These are phyloP conservation scores for Lentinus brumalis DNA, from an alignment of 768 basidiomycete genomes.

Conservation along the genomic window DNA sequence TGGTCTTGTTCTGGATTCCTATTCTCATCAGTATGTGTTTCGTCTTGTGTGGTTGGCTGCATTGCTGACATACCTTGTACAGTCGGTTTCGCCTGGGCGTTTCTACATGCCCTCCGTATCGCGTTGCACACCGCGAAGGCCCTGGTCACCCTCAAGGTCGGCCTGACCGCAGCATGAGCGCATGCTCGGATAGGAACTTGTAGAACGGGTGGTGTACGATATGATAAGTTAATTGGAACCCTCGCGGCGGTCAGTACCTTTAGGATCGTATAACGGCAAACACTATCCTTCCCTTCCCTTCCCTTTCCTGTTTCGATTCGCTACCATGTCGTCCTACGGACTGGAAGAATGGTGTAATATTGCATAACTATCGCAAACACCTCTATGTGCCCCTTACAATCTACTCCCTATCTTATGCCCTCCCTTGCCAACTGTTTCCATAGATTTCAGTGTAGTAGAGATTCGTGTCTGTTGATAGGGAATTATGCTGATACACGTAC, in stretches of 20 bases:
- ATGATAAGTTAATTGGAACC: neutral
- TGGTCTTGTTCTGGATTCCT: slow-evolving; percentile 84
- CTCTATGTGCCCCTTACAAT: too few species aligned
- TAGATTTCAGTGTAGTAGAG: slow-evolving; percentile 12
- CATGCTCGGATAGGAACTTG: neutral
- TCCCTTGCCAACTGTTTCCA: slow-evolving; percentile 7
- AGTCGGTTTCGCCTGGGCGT: slow-evolving; percentile 39
- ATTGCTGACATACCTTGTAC: neutral
- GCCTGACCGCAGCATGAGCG: slow-evolving; percentile 19
- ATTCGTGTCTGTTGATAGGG: neutral
- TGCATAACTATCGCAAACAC: too few species aligned
- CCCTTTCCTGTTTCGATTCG: neutral
- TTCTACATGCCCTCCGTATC: slow-evolving; percentile 31
- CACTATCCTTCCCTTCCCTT: neutral
- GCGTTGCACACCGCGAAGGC: slow-evolving; percentile 30
- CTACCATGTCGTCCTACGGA: too few species aligned
- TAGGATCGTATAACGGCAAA: slow-evolving; percentile 2
- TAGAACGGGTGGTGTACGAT: neutral
- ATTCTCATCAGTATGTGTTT: slow-evolving; percentile 70
- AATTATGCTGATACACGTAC: neutral
- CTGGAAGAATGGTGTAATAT: too few species aligned
- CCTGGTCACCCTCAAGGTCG: slow-evolving; percentile 26
- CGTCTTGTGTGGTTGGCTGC: neutral
- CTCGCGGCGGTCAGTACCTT: neutral
- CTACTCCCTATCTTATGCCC: neutral